These are phyloP conservation scores for Termitomyces sp. DNA, from an alignment of 768 basidiomycete genomes.

Conservation along the genomic window DNA sequence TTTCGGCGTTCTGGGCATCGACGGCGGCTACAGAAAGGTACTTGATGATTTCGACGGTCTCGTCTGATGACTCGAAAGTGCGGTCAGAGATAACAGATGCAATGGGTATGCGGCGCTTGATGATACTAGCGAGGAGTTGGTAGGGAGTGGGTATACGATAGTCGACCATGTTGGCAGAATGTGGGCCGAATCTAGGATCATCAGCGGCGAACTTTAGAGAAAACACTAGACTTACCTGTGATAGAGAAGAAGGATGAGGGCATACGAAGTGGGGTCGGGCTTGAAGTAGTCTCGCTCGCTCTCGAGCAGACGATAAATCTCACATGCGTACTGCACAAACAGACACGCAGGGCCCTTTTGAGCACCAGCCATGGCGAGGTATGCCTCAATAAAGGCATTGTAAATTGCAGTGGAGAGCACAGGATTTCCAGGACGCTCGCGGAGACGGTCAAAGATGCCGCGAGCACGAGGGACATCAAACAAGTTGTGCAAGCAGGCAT, in stretches of 20 bases:
- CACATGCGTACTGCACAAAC: constrained; percentile 67
- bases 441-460: constrained; percentile 65
- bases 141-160: constrained; percentile 22
- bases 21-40: constrained; percentile 61
- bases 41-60: constrained; percentile 54
- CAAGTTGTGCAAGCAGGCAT: constrained; percentile 75
- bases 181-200: constrained; percentile 35
- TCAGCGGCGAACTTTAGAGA: neutral
- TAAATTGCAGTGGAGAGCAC: constrained; percentile 50
- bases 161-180: constrained; percentile 25
- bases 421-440: constrained; percentile 30
- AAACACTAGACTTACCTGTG: too few relatives aligned
- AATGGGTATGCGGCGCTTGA: constrained; percentile 49
- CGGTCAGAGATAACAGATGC: constrained; percentile 57
- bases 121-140: constrained; percentile 43
- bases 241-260: constrained; percentile 62
- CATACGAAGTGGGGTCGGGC: constrained; percentile 63
- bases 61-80: constrained; percentile 50
- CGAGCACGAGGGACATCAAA: constrained; percentile 79
- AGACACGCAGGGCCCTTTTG: constrained; percentile 41
- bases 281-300: constrained; percentile 39
- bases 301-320: constrained; percentile 60
- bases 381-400: constrained; percentile 68
- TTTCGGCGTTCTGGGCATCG: constrained; percentile 44
- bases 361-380: constrained; percentile 52